Conservation (phyloP, 352 stramenopile genomes). For the Phytopythium helicoides region DNA sequence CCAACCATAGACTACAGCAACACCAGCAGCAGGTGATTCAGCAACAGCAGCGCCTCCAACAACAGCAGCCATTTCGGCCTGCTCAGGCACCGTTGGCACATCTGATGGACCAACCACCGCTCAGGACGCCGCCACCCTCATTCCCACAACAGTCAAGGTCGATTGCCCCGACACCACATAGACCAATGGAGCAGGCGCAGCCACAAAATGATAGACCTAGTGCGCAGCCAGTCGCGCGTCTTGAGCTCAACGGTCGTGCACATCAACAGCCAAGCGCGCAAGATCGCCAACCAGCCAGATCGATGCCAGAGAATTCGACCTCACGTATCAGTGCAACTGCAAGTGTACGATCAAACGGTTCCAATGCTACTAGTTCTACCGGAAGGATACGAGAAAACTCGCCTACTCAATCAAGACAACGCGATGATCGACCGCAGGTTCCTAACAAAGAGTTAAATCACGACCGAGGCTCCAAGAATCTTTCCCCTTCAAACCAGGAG, state of each 20-base stretch:
- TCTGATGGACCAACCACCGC: no score
- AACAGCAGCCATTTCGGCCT: slow-evolving; percentile 9
- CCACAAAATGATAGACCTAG: slow-evolving; percentile 4
- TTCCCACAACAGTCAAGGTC: no score
- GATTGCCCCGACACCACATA: no score
- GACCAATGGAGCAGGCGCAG: no score
- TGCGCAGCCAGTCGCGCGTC: neutral
- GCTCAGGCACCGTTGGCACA: neutral
- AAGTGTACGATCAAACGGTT: no score
- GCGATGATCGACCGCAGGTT: neutral
- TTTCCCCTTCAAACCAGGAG: neutral
- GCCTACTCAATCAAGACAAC: no score
- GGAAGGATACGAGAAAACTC: no score
- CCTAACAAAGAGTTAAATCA: neutral
- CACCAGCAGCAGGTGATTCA: slow-evolving; percentile 17
- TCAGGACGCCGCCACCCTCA: no score
- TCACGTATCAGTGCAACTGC: no score
- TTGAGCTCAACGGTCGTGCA: neutral
- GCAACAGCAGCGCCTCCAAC: slow-evolving; percentile 15
- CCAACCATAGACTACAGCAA: slow-evolving; percentile 11
- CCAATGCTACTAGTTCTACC: no score
- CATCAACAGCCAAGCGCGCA: neutral
- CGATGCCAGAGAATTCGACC: no score
- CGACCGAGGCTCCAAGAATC: neutral
- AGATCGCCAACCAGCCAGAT: neutral